These are phyloP conservation scores for Saccharomyces jurei DNA, from an alignment of 805 yeast species.

Conservation along the genomic window DNA sequence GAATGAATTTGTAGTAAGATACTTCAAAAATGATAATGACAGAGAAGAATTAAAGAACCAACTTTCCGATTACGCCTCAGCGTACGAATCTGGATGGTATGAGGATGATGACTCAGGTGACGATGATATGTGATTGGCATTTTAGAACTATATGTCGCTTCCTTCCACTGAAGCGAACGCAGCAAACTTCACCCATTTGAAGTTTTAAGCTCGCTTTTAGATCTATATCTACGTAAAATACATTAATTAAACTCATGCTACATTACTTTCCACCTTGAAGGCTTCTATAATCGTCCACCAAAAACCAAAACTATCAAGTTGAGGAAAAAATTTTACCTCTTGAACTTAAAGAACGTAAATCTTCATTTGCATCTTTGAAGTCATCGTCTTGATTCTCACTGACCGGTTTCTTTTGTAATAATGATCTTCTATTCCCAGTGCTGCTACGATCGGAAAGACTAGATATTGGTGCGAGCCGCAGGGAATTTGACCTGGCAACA, in stretches of 20 bases:
- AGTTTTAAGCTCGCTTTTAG: background rate
- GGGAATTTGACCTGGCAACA: conserved; percentile 24
- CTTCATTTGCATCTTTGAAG: conserved; percentile 27
- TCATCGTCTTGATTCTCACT: conserved; percentile 16
- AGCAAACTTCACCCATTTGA: background rate
- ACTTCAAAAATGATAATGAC: conserved; percentile 36
- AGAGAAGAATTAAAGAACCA: conserved; percentile 47
- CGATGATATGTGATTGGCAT: conserved; percentile 13
- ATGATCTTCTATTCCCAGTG: conserved; percentile 11
- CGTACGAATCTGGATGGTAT: conserved; percentile 46
- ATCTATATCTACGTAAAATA: background rate
- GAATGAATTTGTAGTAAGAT: conserved; percentile 27
- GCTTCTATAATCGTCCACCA: background rate
- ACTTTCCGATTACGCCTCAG: conserved; percentile 36
- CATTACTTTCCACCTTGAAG: background rate
- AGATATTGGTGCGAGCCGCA: conserved; percentile 11
- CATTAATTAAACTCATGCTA: background rate
- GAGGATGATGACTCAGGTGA: conserved; percentile 41
- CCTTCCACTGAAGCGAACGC: background rate
- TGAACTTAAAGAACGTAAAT: conserved; percentile 15
- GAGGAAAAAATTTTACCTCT: conserved; percentile 25
- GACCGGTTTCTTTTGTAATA: conserved; percentile 1
- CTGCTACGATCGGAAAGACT: conserved; percentile 2
- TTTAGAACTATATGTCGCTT: background rate
- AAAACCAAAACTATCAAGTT: background rate